These are phyloP conservation scores for Penicillium concentricum DNA, from an alignment of 2,329 filamentous ascomycete species.

Conservation along the genomic window DNA sequence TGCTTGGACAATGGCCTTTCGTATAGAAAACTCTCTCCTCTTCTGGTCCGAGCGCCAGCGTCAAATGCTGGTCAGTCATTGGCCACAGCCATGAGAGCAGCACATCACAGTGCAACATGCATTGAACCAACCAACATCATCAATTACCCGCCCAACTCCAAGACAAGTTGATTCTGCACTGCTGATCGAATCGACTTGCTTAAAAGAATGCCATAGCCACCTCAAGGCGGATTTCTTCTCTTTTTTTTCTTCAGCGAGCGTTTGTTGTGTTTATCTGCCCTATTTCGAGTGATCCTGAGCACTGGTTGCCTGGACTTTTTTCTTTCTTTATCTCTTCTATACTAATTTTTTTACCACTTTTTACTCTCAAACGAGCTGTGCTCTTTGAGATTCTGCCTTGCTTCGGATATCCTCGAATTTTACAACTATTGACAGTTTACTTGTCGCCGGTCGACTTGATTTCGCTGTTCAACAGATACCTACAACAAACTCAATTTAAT, in stretches of 20 bases:
- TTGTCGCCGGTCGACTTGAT: constrained; percentile 38
- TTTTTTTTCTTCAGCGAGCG: constrained; percentile 65
- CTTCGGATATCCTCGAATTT: constrained; percentile 26
- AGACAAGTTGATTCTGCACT: constrained; percentile 8
- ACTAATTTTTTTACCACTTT: constrained; percentile 22
- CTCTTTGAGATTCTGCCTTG: constrained; percentile 27
- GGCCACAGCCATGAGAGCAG: background rate
- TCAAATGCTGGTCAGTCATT: background rate
- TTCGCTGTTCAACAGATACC: constrained; percentile 29
- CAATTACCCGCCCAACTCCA: constrained; percentile 10
- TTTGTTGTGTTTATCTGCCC: constrained; percentile 41
- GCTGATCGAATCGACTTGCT: constrained; percentile 20
- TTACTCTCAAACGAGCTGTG: constrained; percentile 18
- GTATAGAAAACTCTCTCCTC: constrained; percentile 1
- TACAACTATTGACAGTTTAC: constrained; percentile 21
- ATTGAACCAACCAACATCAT: constrained; percentile 8
- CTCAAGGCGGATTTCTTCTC: constrained; percentile 28
- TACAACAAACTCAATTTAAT: constrained; percentile 24
- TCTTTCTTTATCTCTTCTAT: constrained; percentile 40
- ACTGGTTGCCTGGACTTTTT: constrained; percentile 48
- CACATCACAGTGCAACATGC: constrained; percentile 6
- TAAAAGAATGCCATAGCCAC: constrained; percentile 24
- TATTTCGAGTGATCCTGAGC: constrained; percentile 48
- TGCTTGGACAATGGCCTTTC: background rate
- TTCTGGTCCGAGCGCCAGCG: constrained; percentile 3